Conservation (phyloP, 805 yeast species). For the Monosporozyma servazzii region DNA sequence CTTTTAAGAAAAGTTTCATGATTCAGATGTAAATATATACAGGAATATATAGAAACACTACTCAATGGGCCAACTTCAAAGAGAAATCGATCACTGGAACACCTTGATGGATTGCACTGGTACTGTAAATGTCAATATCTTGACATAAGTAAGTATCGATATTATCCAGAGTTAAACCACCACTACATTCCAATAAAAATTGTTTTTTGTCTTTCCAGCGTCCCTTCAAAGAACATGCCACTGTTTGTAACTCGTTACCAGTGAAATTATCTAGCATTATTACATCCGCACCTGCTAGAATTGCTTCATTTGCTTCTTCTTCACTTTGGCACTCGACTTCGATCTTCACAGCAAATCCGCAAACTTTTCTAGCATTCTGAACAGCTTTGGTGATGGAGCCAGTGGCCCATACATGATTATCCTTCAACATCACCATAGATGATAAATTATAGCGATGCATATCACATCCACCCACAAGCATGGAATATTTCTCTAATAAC, state of each 20-base stretch:
- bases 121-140: conserved; percentile 82
- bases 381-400: conserved; percentile 89
- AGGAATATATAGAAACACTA: neutral
- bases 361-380: conserved; percentile 59
- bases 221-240: conserved; percentile 53
- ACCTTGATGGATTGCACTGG: conserved; percentile 92
- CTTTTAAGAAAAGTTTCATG: neutral
- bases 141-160: conserved; percentile 56
- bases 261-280: conserved; percentile 88
- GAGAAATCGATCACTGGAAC: conserved; percentile 73
- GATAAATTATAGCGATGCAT: conserved; percentile 86
- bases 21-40: too few relatives aligned
- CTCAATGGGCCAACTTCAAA: conserved; percentile 38
- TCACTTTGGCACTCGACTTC: conserved; percentile 89
- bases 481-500: conserved; percentile 79
- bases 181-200: conserved; percentile 81
- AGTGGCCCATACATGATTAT: conserved; percentile 86
- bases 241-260: conserved; percentile 52
- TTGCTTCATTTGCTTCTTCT: conserved; percentile 85
- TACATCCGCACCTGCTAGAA: conserved; percentile 89
- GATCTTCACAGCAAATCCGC: conserved; percentile 82
- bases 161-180: conserved; percentile 73
- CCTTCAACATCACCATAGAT: conserved; percentile 93
- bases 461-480: conserved; percentile 93
- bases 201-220: conserved; percentile 39